phyloP scores from a whole-genome alignment of 1,284 basidiomycete species.

The Singerocomus inundabilis region DNA sequence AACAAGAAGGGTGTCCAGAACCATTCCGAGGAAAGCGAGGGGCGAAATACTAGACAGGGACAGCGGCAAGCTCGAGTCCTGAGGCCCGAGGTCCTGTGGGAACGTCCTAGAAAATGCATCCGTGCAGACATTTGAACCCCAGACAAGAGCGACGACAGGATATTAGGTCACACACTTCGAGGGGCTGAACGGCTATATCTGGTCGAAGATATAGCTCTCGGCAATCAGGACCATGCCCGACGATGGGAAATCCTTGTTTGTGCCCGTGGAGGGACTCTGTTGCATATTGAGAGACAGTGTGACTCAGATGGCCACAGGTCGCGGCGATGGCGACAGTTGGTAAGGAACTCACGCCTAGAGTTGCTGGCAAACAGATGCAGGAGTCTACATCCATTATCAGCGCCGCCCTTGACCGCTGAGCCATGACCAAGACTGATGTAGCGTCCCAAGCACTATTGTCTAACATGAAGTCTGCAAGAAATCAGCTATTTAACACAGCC shows the following conservation, averaged over 20 bases:
- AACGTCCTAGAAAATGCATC: constrained; percentile 1
- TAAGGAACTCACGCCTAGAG: background rate
- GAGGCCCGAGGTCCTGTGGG: constrained; percentile 15
- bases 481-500: background rate
- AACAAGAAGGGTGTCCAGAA: constrained; percentile 17
- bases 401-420: background rate
- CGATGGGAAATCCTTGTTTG: constrained; percentile 3
- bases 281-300: constrained; percentile 2
- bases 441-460: background rate
- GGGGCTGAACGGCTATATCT: background rate
- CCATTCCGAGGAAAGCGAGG: constrained; percentile 18
- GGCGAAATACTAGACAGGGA: constrained; percentile 10
- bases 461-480: background rate
- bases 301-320: constrained; percentile 1
- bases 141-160: constrained; percentile 14
- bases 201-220: constrained; percentile 5
- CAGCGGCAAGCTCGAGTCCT: constrained; percentile 11
- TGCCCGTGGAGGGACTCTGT: constrained; percentile 7
- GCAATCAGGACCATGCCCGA: background rate
- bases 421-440: background rate
- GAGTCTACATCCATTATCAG: constrained; percentile 10
- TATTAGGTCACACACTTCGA: constrained; percentile 10
- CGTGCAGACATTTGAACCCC: background rate
- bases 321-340: background rate
- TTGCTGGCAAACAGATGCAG: constrained; percentile 1